Base-by-base conservation (phyloP, 2,329 filamentous ascomycete genomes). In the Pyricularia sp. region DNA sequence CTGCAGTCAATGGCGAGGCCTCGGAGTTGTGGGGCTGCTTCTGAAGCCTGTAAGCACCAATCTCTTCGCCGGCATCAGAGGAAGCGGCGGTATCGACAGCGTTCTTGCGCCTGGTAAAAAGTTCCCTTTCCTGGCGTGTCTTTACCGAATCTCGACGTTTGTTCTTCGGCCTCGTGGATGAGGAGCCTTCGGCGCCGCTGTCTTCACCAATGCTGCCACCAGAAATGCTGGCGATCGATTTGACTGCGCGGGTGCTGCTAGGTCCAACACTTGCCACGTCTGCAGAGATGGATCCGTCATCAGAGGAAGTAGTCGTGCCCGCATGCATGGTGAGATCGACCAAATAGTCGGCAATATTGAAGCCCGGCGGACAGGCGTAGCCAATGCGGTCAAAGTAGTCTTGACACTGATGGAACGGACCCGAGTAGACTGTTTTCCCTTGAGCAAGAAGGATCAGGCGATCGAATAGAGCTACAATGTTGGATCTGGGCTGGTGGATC, bases 241-340 rank as follows among this genome's bases (percentile, higher is more conserved):
- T 97, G 68, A 96, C 87, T 8, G 90, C 91, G 66, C 88, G 85
- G 10, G 91, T 90, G 72, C 92, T 96, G 77, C 91, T 96, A 24
- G 91, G 90, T 2, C 90, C 88, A 24, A 91, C 87, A 68, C 86
- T 88, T 1, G 84, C 78, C 2, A 81, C 84, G 68, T 90, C 88
- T 8, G 78, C 71, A 6, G 76, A 73, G 49, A 81, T 66, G 10
- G 78, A 75, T 16, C 83, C 84, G 65, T 88, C 84, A 40, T 88
- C 83, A 65, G 85, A 82, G 2, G 84, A 77, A 7, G 82, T 78
- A 24, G 80, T 83, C 60, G 82, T 81, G 66, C 90, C 85, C 28
- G 92, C 93, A 74, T 99, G 94, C 93, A 99, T 97, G 0, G 94
- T 97, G 55, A 99, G 82, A 74, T 99, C 94, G 33, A 99, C 93